Conservation (phyloP, 2,329 filamentous ascomycete genomes). For the Sphaerulina musiva region DNA sequence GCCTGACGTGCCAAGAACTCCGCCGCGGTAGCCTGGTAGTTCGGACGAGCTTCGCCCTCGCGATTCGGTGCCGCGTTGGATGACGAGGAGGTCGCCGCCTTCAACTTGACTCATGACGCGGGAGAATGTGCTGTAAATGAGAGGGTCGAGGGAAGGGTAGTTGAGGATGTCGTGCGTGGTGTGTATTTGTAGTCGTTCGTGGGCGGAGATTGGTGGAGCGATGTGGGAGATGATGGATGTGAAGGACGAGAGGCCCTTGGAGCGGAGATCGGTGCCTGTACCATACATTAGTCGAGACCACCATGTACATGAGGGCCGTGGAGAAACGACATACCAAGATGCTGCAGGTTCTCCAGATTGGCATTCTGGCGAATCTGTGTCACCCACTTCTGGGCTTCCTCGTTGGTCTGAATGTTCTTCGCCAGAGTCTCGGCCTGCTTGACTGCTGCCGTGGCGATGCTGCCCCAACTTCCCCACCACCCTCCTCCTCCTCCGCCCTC, state of each 20-base stretch:
- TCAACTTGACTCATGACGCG: constrained; percentile 99
- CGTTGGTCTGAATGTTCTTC: constrained; percentile 91
- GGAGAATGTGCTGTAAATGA: constrained; percentile 86
- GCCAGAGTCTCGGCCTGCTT: constrained; percentile 90
- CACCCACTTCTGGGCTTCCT: constrained; percentile 93
- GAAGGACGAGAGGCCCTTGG: constrained; percentile 86
- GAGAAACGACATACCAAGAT: constrained; percentile 55
- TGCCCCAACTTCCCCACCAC: constrained; percentile 84
- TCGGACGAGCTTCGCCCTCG: constrained; percentile 56
- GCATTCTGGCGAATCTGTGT: constrained; percentile 81
- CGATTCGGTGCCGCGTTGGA: constrained; percentile 86
- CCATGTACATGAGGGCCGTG: background rate
- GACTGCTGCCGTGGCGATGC: constrained; percentile 73
- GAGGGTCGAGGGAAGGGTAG: constrained; percentile 87
- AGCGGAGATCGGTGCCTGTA: constrained; percentile 76
- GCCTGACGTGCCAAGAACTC: constrained; percentile 31
- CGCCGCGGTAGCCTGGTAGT: constrained; percentile 48
- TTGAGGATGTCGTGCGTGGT: constrained; percentile 92
- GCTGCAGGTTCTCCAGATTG: constrained; percentile 63
- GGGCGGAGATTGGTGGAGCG: constrained; percentile 90
- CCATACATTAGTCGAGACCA: constrained; percentile 11
- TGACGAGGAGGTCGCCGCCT: constrained; percentile 86
- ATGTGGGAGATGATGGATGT: constrained; percentile 91
- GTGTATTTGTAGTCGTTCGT: constrained; percentile 94
- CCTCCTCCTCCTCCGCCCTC: constrained; percentile 52